A percentile compares a stretch with the other conserved stretches of the same genome.
Conservation (phyloP, 352 stramenopile species). For the Phytophthora agathidicida region DNA sequence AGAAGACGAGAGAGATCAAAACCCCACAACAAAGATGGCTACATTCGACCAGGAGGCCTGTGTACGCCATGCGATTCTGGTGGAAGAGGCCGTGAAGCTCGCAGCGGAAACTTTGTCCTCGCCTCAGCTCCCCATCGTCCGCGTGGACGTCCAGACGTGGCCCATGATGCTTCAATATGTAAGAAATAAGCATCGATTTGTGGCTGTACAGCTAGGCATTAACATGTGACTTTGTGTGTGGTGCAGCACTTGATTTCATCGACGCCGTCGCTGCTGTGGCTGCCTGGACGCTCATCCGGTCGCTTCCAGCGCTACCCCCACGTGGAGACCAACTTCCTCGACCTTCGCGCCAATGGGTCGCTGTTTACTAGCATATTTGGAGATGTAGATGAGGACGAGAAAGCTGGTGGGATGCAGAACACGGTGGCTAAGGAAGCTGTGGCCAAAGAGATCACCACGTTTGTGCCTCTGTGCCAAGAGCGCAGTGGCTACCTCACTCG, state of each 20-base stretch:
- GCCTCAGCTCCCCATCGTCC: conserved; percentile 32
- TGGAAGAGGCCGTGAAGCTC: conserved; percentile 22
- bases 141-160: conserved; percentile 25
- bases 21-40: background rate
- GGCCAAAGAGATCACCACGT: conserved; percentile 27
- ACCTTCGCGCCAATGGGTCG: conserved; percentile 37
- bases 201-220: background rate
- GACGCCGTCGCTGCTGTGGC: conserved; percentile 60
- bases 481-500: conserved; percentile 30
- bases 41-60: conserved; percentile 3
- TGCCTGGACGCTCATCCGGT: conserved; percentile 44
- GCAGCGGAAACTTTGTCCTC: conserved; percentile 22
- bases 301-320: conserved; percentile 67
- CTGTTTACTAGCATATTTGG: conserved; percentile 11
- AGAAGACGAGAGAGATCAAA: background rate
- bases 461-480: conserved; percentile 44
- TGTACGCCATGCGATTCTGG: conserved; percentile 22
- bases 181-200: conserved; percentile 8
- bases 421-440: conserved; percentile 19
- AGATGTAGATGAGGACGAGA: background rate
- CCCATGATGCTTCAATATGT: conserved; percentile 43
- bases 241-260: conserved; percentile 51
- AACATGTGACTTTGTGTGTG: background rate
- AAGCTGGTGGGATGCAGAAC: background rate
- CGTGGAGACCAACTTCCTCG: conserved; percentile 62